phyloP scores from a whole-genome alignment of 2,329 filamentous ascomycete species.

The Penicillium sp. region DNA sequence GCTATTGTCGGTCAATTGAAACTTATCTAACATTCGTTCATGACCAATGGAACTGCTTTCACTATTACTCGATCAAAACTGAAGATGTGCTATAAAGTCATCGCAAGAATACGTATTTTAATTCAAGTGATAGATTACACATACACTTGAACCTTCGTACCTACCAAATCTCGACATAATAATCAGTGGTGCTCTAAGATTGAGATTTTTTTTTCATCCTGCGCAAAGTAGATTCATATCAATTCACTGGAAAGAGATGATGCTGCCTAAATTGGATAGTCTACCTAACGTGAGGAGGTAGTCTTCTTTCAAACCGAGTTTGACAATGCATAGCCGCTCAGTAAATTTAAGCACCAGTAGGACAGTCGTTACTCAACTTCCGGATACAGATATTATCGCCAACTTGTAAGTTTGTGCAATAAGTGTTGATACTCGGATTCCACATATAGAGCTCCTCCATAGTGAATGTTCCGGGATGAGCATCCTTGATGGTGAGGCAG shows the following conservation, averaged over 20 bases:
- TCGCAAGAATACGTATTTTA: accelerated
- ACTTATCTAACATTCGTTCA: too few species aligned
- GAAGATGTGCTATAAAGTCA: too few species aligned
- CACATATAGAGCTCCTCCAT: conserved; percentile 1
- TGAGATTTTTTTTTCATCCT: too few species aligned
- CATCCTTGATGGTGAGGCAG: not conserved
- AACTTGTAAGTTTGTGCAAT: conserved; percentile 1
- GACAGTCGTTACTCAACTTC: conserved; percentile 4
- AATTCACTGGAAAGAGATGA: not conserved
- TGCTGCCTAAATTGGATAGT: not conserved
- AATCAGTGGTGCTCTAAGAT: too few species aligned
- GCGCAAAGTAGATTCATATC: not conserved
- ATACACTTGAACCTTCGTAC: too few species aligned
- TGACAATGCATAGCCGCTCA: too few species aligned
- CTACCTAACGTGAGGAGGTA: not conserved
- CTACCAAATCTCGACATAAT: too few species aligned
- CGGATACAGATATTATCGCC: conserved; percentile 2
- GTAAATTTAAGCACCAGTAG: not conserved
- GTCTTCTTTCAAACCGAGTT: not conserved
- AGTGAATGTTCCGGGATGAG: conserved; percentile 5
- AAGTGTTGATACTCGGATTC: conserved; percentile 1
- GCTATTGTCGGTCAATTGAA: too few species aligned
- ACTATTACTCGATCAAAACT: too few species aligned
- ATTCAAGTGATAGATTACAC: too few species aligned
- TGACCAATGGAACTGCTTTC: too few species aligned